phyloP scores from a whole-genome alignment of 495 filamentous ascomycete genomes.

The Astrothelium macrocarpum region DNA sequence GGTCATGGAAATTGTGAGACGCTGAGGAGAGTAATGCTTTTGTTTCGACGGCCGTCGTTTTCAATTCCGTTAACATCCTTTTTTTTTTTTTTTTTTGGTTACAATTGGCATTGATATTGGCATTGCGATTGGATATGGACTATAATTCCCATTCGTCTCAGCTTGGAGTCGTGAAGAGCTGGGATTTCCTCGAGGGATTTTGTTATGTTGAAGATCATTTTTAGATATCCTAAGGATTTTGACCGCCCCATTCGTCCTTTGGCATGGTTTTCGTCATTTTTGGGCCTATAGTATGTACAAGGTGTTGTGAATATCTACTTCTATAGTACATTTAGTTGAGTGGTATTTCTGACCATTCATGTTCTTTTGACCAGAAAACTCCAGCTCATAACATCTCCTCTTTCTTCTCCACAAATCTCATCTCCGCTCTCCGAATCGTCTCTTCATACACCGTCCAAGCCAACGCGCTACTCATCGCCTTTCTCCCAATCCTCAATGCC shows the following conservation, averaged over 20 bases:
- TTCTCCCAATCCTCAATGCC: slow-evolving; percentile 77
- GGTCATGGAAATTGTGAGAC: slow-evolving; percentile 6
- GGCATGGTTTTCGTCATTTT: no score
- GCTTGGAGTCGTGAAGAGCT: neutral
- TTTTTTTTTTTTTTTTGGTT: neutral
- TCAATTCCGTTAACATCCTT: neutral
- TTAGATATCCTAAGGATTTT: neutral
- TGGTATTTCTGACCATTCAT: neutral
- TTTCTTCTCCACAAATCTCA: slow-evolving; percentile 36
- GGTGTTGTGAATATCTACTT: neutral
- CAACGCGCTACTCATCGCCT: slow-evolving; percentile 82
- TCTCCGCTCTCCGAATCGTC: slow-evolving; percentile 67
- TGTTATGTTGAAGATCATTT: neutral
- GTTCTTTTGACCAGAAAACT: neutral
- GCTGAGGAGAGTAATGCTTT: neutral
- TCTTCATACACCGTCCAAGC: slow-evolving; percentile 98
- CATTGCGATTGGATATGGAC: neutral
- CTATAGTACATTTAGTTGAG: neutral
- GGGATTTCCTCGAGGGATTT: no score
- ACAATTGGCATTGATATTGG: neutral
- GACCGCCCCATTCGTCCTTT: no score
- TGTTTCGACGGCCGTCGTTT: neutral
- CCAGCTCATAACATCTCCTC: slow-evolving; percentile 12
- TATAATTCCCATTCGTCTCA: neutral
- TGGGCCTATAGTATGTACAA: no score